A percentile compares a stretch with the other conserved stretches of the same genome.
Evolutionary conservation across 2,329 filamentous ascomycete genomes (phyloP).

Genomic region (Chaetomium sp.): DNA sequence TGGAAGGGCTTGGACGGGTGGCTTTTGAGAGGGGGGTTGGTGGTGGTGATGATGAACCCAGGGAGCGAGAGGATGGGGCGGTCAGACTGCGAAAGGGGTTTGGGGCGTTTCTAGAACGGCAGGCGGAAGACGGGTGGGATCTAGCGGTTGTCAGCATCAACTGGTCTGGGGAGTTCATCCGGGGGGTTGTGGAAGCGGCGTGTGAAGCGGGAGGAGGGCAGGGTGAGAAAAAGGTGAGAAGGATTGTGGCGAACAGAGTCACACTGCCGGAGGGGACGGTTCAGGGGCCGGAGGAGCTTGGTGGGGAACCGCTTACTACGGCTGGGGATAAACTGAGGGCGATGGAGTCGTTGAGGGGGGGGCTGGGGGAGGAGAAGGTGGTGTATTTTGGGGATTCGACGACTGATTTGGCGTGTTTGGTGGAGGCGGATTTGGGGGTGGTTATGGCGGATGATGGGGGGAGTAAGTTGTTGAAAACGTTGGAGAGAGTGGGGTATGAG

Average conservation of each 20-base stretch:
- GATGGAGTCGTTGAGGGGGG: conserved; percentile 9
- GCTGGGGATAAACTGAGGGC: conserved; percentile 20
- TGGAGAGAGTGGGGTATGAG: conserved; percentile 33
- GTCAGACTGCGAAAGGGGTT: conserved; percentile 32
- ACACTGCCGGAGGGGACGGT: conserved; percentile 33
- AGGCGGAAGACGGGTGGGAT: background rate
- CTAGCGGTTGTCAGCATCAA: conserved; percentile 23
- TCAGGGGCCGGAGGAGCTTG: conserved; percentile 31
- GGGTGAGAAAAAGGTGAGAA: background rate
- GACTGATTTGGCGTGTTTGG: conserved; percentile 50
- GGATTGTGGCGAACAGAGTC: conserved; percentile 24
- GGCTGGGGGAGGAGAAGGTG: conserved; percentile 20
- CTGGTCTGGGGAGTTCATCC: conserved; percentile 21
- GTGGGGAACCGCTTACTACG: conserved; percentile 15
- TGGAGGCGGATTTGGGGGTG: conserved; percentile 37
- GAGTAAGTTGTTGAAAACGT: conserved; percentile 30
- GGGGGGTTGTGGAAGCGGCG: conserved; percentile 15
- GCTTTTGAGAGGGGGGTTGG: background rate
- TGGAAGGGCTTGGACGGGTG: conserved; percentile 8
- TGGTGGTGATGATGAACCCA: conserved; percentile 25
- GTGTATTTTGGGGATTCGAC: conserved; percentile 54
- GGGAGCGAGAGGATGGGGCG: conserved; percentile 20
- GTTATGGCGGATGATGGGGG: conserved; percentile 37
- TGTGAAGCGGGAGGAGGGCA: background rate
- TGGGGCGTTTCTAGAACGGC: conserved; percentile 24